Base-by-base conservation (phyloP, 306 rosid species). In the Comarum palustre region DNA sequence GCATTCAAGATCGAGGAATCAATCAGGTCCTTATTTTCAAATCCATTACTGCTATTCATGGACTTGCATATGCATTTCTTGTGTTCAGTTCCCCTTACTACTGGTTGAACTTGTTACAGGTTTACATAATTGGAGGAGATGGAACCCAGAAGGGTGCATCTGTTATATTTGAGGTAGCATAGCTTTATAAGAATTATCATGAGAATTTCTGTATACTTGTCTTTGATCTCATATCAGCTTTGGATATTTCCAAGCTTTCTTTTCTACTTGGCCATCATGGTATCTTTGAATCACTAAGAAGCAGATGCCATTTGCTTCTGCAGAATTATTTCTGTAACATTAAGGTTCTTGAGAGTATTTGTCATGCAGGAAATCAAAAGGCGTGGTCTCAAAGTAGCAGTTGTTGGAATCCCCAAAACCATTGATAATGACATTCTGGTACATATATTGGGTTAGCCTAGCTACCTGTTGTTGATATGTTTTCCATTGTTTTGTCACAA, bases 81-180 rank as follows among this genome's bases (percentile, higher is more conserved):
- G 15, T 74, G 60, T 11, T 57, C 43, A 29, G 48, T 31, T 55
- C 24, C 15, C 45, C n/a, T 47, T 29, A 24, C 11, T 43, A 52
- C 29, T 25, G 43, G 12, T 17, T 66, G 70, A 57, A 71, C 63
- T 10, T 54, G 73, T 77, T 61, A 52, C 90, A 93, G 98, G 99
- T 94, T 86, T 94, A 91, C 75, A 94, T 94, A 20, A 88, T 94
- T 80, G 99, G 99, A 81, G 99, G 99, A 88, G 97, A 94, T 74
- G 99, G 99, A 85, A 94, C 99, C 65, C 97, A 91, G 70, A 94
- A 67, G 72, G 99, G 99, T 14, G 99, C 99, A 36, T 84, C 99
- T 75, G 88, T 79, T 12, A 94, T 94, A 79, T 91, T 77, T 48
- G 99, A 94, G 99, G 98, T 93, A 82, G 78, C 38, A 12, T 68